Conservation (phyloP, 345 rosid genomes). For the Eucalyptus shirleyi region DNA sequence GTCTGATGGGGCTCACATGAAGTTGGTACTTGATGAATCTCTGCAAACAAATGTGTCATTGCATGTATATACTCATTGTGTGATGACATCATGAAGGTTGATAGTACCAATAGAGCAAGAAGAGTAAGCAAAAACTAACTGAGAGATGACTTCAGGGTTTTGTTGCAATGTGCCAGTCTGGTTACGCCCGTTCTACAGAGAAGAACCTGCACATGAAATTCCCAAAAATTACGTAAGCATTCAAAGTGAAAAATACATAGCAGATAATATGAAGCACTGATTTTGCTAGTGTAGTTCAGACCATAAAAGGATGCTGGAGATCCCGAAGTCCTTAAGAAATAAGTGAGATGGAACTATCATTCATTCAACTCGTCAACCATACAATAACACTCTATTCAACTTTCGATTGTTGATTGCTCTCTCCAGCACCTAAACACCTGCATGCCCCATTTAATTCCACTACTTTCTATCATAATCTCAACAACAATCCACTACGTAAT, state of each 20-base stretch:
- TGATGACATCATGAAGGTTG: neutral
- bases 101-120: neutral
- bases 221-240: neutral
- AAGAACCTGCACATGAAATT: constrained; percentile 60
- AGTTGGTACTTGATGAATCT: constrained; percentile 59
- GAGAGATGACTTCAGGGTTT: constrained; percentile 61
- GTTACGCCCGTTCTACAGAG: constrained; percentile 85
- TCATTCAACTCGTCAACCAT: neutral
- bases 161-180: constrained; percentile 94
- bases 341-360: neutral
- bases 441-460: neutral
- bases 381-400: neutral
- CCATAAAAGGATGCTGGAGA: neutral
- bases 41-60: constrained; percentile 18
- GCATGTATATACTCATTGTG: neutral
- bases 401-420: neutral
- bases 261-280: neutral
- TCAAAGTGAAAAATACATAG: neutral
- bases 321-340: neutral
- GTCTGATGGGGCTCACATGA: constrained; percentile 40
- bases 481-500: neutral
- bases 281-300: neutral
- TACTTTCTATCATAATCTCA: neutral
- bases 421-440: neutral
- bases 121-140: constrained; percentile 17